Percentiles rank a stretch among this genome's conserved stretches.
Conservation (phyloP, 257 asterid genomes). For the Gardenia jasminoides region DNA sequence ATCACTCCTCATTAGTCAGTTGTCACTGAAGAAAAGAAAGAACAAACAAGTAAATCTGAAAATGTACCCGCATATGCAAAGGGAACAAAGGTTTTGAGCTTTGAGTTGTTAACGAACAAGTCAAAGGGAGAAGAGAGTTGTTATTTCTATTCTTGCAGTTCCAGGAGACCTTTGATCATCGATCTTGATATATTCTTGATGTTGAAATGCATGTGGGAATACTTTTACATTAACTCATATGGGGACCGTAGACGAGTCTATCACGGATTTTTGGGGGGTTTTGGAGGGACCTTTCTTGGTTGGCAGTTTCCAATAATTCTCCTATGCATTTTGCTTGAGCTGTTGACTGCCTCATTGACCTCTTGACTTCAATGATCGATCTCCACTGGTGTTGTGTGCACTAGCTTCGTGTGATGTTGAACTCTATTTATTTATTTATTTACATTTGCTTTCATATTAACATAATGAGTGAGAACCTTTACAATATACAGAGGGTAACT, state of each 20-base stretch:
- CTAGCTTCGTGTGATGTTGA: conserved; percentile 2
- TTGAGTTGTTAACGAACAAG: not conserved
- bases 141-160: not conserved
- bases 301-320: conserved; percentile 22
- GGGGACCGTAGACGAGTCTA: conserved; percentile 20
- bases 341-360: conserved; percentile 32
- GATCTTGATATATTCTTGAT: conserved; percentile 4
- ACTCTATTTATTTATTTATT: too few species aligned
- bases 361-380: not conserved
- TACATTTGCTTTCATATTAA: too few species aligned
- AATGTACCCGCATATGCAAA: not conserved
- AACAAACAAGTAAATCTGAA: not conserved
- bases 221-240: not conserved
- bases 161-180: not conserved
- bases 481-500: too few species aligned
- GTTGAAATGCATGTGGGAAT: conserved; percentile 19
- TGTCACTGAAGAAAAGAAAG: not conserved
- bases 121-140: not conserved
- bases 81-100: not conserved
- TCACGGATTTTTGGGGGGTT: conserved; percentile 3
- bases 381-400: too few species aligned
- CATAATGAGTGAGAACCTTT: too few species aligned
- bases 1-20: not conserved
- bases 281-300: not conserved
- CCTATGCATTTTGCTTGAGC: not conserved